phyloP scores from a whole-genome alignment of 1,284 basidiomycete species.

The Exsudoporus floridanus region DNA sequence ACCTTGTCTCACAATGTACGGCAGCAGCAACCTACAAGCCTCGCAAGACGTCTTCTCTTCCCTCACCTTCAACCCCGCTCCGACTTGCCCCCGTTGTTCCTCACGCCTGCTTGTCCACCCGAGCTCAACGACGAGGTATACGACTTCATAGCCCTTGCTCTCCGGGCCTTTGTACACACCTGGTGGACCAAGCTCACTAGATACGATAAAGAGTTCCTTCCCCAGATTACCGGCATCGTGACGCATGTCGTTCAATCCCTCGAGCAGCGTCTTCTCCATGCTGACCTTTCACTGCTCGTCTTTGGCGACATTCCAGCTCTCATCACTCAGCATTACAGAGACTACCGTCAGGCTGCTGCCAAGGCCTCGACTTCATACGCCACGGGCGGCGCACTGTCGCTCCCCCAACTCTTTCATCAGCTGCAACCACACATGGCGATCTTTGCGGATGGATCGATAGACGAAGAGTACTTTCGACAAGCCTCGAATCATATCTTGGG shows the following conservation, averaged over 20 bases:
- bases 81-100: constrained; percentile 55
- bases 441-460: constrained; percentile 56
- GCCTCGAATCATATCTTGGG: constrained; percentile 70
- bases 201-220: constrained; percentile 79
- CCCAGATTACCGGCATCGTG: constrained; percentile 63
- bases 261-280: constrained; percentile 53
- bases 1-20: constrained; percentile 18
- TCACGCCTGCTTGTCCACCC: constrained; percentile 40
- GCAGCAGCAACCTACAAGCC: constrained; percentile 22
- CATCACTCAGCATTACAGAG: constrained; percentile 68
- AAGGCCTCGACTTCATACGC: constrained; percentile 70
- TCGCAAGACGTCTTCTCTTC: constrained; percentile 65
- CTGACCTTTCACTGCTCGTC: constrained; percentile 59
- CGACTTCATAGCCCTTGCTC: constrained; percentile 72
- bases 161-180: constrained; percentile 72
- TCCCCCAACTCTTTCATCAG: constrained; percentile 70
- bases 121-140: constrained; percentile 70
- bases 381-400: constrained; percentile 55
- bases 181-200: constrained; percentile 83
- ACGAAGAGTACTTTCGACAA: constrained; percentile 77
- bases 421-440: constrained; percentile 80
- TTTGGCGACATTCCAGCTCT: constrained; percentile 61
- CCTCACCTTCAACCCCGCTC: constrained; percentile 49
- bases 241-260: constrained; percentile 57
- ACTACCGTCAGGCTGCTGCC: constrained; percentile 64